A percentile compares a stretch with the other conserved stretches of the same genome.
Evolutionary conservation across 345 rosid genomes (phyloP).

Genomic region (Salix exigua): DNA sequence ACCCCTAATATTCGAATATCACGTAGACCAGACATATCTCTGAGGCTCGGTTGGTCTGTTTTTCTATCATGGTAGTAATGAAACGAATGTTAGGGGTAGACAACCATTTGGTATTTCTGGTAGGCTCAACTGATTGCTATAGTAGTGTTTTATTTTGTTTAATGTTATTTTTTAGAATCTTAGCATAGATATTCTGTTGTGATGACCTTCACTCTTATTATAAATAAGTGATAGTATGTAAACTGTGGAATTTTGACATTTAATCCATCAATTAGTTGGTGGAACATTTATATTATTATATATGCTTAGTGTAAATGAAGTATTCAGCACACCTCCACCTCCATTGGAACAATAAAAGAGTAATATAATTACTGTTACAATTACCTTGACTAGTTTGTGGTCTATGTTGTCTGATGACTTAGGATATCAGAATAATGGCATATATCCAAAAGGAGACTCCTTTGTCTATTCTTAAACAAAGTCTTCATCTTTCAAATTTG

Average conservation of each 20-base stretch:
- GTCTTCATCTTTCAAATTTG: neutral
- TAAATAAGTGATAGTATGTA: neutral
- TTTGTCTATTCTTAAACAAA: neutral
- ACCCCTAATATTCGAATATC: too few species aligned
- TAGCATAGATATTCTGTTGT: neutral
- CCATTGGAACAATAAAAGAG: neutral
- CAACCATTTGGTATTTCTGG: neutral
- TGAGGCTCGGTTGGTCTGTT: too few species aligned
- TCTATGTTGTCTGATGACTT: neutral
- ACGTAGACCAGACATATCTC: too few species aligned
- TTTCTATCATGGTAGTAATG: neutral
- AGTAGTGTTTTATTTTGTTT: neutral
- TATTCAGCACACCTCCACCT: neutral
- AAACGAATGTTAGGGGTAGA: neutral
- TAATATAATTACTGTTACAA: neutral
- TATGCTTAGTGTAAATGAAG: neutral
- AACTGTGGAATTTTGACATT: neutral
- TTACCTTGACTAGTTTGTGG: neutral
- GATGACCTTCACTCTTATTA: neutral
- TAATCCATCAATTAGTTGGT: neutral
- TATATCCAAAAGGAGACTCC: neutral
- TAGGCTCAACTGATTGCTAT: neutral
- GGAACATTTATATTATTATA: neutral
- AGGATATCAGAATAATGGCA: neutral
- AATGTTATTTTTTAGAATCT: neutral